Evolutionary conservation across 1,284 basidiomycete species (phyloP).

Genomic region (Thelephora terrestris): DNA sequence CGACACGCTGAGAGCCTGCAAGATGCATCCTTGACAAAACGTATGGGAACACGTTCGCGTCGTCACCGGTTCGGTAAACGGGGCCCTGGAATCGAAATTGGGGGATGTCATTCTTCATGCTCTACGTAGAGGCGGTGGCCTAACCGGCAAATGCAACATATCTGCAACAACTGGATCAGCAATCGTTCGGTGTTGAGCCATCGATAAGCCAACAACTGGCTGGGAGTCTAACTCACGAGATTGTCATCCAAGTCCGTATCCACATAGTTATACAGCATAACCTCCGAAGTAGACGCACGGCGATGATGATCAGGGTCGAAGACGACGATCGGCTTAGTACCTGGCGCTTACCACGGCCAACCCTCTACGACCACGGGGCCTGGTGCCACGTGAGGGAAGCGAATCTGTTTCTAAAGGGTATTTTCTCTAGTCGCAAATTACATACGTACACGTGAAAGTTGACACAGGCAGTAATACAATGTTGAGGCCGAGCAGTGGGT

Average conservation of each 20-base stretch:
- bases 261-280: not conserved
- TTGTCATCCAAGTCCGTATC: not conserved
- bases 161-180: constrained; percentile 26
- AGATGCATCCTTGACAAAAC: constrained; percentile 73
- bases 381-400: too few relatives aligned
- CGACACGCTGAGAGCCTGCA: constrained; percentile 49
- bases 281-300: too few relatives aligned
- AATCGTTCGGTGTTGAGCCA: not conserved
- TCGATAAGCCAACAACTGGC: not conserved
- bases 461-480: too few relatives aligned
- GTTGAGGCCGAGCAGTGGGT: too few relatives aligned
- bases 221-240: not conserved
- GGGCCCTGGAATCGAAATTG: constrained; percentile 35
- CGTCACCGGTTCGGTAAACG: constrained; percentile 66
- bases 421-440: too few relatives aligned
- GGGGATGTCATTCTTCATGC: constrained; percentile 2
- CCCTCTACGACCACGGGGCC: too few relatives aligned
- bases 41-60: constrained; percentile 73
- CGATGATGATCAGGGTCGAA: too few relatives aligned
- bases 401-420: too few relatives aligned
- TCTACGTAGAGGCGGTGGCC: constrained; percentile 10
- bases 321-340: too few relatives aligned
- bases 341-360: too few relatives aligned
- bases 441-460: too few relatives aligned
- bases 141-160: constrained; percentile 79